Evolutionary conservation across 441 rosid genomes (phyloP), one percentile per base, ranked within the genome.

Genomic region (Pelargonium myrrhifolium): DNA sequence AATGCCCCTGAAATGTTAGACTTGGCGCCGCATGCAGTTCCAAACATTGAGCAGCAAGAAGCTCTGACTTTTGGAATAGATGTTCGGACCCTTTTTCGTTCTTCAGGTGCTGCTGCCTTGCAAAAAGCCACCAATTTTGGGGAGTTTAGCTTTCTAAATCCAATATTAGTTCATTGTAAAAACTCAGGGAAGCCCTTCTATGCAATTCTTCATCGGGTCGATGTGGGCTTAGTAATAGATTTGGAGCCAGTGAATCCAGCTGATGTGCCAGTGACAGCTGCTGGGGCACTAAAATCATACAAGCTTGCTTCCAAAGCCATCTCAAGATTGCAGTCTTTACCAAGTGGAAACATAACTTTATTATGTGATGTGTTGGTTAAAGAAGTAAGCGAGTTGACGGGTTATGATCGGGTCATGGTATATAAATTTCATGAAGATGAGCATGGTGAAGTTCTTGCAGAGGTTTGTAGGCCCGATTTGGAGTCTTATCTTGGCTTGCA

Each of bases 391-490:
- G 86, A 85, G 18, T 74, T 92, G 69, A 89, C 89, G 0, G 93
- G 92, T 42, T 91, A 91, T 75, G 94, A 86, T 71, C 82, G 94
- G 69, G 87, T 92, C 9, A 92, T 92, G 97, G 89, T 82, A 20
- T 91, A 91, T 77, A 89, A 77, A 63, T 91, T 91, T 59, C 97
- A 91, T 66, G 94, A 86, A 37, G 97, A 91, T 75, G 97, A 87
- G 72, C 97, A 91, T 70, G 97, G 96, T 37, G 97, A 92, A 78
- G 96, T 92, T 63, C 72, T 89, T 73, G 89, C 94, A 5, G 94
- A 92, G 69, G 72, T 74, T 45, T 37, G 75, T 62, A 76, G 73
- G 66, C 74, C 80, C 31, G 88, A 71, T 39, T 64, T 87, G 75
- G 91, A 92, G 42, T 89, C 97, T 15, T 89, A 87, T 76, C 84